phyloP scores from a whole-genome alignment of 2,329 filamentous ascomycete genomes.

The Pyrenochaeta sp. region DNA sequence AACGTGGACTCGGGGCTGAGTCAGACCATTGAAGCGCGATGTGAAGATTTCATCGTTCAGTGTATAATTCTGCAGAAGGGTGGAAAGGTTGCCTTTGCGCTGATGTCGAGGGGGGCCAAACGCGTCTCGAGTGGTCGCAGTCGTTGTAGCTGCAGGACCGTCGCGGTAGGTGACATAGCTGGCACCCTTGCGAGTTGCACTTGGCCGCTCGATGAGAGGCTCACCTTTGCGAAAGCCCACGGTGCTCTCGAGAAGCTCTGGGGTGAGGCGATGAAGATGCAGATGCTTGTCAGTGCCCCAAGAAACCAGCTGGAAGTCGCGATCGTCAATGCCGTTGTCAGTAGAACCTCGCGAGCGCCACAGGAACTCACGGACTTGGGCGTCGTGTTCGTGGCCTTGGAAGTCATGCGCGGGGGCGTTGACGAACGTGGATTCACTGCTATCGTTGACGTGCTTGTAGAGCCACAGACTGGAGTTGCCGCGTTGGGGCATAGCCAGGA shows the following conservation, averaged over 20 bases:
- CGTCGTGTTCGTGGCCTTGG: constrained; percentile 60
- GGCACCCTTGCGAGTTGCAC: constrained; percentile 82
- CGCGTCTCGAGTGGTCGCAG: constrained; percentile 24
- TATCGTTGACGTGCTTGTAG: constrained; percentile 71
- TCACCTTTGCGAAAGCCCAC: constrained; percentile 79
- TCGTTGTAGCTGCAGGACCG: constrained; percentile 31
- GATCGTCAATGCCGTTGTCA: constrained; percentile 75
- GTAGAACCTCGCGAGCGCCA: constrained; percentile 79
- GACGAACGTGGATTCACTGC: constrained; percentile 35
- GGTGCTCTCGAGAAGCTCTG: constrained; percentile 66
- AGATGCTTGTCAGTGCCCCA: constrained; percentile 90
- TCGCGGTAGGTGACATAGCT: constrained; percentile 86
- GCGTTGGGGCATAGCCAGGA: constrained; percentile 91
- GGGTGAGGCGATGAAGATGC: constrained; percentile 76
- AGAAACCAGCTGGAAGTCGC: constrained; percentile 91
- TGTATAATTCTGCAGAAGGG: constrained; percentile 34
- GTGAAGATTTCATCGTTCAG: constrained; percentile 22
- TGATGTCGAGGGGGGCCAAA: constrained; percentile 28
- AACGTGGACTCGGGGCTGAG: constrained; percentile 10
- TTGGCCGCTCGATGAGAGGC: constrained; percentile 69
- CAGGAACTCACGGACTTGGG: constrained; percentile 85
- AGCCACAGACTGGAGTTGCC: constrained; percentile 85
- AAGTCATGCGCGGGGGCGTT: constrained; percentile 57
- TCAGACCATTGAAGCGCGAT: constrained; percentile 12
- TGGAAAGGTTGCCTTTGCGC: constrained; percentile 36